Evolutionary conservation across 2,329 filamentous ascomycete species (phyloP), one percentile per base, ranked within the genome.

Genomic region (Sporothrix globosa): DNA sequence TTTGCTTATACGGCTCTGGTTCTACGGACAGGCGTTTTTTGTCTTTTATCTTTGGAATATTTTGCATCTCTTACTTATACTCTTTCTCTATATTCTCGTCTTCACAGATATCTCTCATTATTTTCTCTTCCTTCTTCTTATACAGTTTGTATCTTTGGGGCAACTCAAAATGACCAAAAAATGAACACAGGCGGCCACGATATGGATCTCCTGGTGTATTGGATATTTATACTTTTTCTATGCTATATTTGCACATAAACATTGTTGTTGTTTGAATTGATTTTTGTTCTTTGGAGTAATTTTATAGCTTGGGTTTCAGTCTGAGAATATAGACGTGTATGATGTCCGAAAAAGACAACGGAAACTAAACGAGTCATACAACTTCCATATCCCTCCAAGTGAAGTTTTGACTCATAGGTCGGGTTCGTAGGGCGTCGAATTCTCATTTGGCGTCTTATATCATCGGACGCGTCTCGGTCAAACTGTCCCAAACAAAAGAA

Each of bases 91-190:
- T 21, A 17, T 27, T 54, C 52, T 54, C 11, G 10, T 30, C 52
- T 54, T 27, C 27, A 48, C 46, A 17, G 46, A 17, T 46, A 66
- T 61, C n/a, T 54, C 52, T 34, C 9, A 27, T 21, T 46, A 30
- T 50, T 41, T 58, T 56, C 10, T 34, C 67, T 24, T 65, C 39
- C 34, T 17, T n/a, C 48, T 34, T 58, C 11, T 48, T 67, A 67
- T 71, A 68, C 30, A 68, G 24, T 46, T 65, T 68, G 56, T 48
- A 71, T 68, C 48, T 67, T 71, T 71, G 70, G 52, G 70, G 70
- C 70, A 69, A 71, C 70, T 69, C 70, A 71, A 71, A 46, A 24
- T 39, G 13, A 46, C 21, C 13, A 41, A 41, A 41, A 60, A 69
- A 67, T 53, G 41, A 14, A 60, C 41, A 44, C 58, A 27, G 24